Conservation (phyloP, 768 basidiomycete species). For the Zangia roseola region DNA sequence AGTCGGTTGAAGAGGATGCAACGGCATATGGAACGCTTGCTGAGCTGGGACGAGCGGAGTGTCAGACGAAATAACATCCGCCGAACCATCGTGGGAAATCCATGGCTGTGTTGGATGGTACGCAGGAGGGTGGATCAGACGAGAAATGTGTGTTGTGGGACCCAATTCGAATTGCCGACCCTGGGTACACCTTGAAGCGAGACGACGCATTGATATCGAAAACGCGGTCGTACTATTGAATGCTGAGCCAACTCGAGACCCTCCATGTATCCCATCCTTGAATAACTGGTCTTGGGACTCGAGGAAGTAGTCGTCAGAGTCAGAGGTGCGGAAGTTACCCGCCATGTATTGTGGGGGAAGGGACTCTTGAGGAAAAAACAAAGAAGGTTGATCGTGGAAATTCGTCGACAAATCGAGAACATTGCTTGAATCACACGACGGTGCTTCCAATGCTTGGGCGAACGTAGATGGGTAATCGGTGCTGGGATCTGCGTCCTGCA, state of each 20-base stretch:
- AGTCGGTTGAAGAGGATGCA: conserved; percentile 24
- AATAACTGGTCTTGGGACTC: conserved; percentile 12
- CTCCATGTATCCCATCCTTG: conserved; percentile 13
- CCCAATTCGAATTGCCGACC: conserved; percentile 21
- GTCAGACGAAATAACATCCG: conserved; percentile 4
- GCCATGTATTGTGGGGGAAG: conserved; percentile 6
- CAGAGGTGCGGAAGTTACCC: neutral
- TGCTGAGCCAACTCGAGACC: conserved; percentile 9
- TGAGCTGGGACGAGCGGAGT: conserved; percentile 26
- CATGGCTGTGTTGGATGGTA: conserved; percentile 17
- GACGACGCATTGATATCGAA: conserved; percentile 33
- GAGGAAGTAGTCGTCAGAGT: conserved; percentile 13
- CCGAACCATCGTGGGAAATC: conserved; percentile 11
- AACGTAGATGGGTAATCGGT: neutral
- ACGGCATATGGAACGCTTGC: conserved; percentile 29
- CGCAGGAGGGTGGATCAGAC: conserved; percentile 10
- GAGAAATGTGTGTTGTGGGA: conserved; percentile 10
- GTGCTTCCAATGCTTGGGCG: conserved; percentile 6
- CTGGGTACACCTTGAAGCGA: conserved; percentile 28
- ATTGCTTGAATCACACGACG: conserved; percentile 2
- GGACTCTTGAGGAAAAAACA: conserved; percentile 7
- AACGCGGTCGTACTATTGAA: conserved; percentile 14
- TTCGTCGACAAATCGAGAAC: conserved; percentile 6
- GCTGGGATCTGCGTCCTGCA: conserved; percentile 1
- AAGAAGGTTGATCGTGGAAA: conserved; percentile 3